Conservation (phyloP, 148 eudicot genomes). For the Cornus suecica region DNA sequence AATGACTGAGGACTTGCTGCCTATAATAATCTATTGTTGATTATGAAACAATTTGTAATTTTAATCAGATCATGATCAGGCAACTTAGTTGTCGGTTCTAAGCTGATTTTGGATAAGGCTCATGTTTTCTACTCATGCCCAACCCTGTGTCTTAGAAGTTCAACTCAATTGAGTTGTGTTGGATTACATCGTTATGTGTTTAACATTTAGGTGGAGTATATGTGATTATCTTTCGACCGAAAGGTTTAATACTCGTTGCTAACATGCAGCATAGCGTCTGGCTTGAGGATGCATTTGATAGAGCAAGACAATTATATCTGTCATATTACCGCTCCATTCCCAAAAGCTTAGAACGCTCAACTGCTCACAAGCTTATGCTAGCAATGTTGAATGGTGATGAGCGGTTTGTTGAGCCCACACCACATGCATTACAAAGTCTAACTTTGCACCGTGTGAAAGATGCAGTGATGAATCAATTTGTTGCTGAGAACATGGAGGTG, state of each 20-base stretch:
- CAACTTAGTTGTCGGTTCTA: background rate
- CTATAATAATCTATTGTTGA: background rate
- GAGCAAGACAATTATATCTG: conserved; percentile 91
- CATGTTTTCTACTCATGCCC: background rate
- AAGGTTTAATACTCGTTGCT: conserved; percentile 12
- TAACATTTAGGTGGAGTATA: background rate
- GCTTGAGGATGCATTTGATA: conserved; percentile 98
- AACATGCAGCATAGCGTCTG: conserved; percentile 95
- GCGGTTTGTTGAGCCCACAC: conserved; percentile 97
- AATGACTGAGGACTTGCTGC: background rate
- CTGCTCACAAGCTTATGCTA: conserved; percentile 88
- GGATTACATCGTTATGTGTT: background rate
- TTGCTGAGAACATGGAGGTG: conserved; percentile 95
- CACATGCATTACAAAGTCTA: conserved; percentile 70
- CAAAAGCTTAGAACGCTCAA: conserved; percentile 96
- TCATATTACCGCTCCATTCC: conserved; percentile 96
- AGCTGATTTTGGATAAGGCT: background rate
- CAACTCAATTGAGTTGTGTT: background rate
- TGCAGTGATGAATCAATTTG: conserved; percentile 92
- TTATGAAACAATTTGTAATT: no score
- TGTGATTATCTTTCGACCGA: background rate
- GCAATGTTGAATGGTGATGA: conserved; percentile 99
- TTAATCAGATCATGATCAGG: background rate
- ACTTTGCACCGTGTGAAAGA: conserved; percentile 75
- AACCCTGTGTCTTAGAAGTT: background rate